Percentiles rank a stretch among this genome's conserved stretches.
Conservation (phyloP, 169 alveolate species). For the Plasmodium berghei region DNA sequence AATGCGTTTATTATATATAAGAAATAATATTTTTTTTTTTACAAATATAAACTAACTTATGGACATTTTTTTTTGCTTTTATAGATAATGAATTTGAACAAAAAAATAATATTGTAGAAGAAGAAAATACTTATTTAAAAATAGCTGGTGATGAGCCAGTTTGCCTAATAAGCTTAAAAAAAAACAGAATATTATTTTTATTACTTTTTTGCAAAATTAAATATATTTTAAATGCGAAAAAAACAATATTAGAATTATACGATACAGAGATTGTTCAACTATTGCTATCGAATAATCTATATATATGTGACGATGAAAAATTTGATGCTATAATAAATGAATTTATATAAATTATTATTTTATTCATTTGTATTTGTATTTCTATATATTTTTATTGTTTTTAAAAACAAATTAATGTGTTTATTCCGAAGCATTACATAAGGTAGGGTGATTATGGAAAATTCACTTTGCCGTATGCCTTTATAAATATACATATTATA, state of each 20-base stretch:
- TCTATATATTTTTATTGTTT: background rate
- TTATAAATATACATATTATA: background rate
- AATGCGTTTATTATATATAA: background rate
- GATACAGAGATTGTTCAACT: constrained; percentile 16
- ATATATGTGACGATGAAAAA: constrained; percentile 58
- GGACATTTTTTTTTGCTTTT: constrained; percentile 23
- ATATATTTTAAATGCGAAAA: constrained; percentile 47
- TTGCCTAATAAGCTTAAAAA: constrained; percentile 28
- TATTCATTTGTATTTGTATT: background rate
- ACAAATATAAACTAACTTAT: too few species aligned
- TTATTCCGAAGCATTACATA: background rate
- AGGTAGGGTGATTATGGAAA: background rate
- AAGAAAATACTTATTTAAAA: constrained; percentile 53
- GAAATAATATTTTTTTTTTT: constrained; percentile 6
- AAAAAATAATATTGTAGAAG: constrained; percentile 5
- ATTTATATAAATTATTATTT: constrained; percentile 17
- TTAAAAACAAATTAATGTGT: background rate
- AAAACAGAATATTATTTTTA: constrained; percentile 42
- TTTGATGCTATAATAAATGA: constrained; percentile 67
- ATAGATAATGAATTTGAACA: constrained; percentile 11
- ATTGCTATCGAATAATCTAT: constrained; percentile 38
- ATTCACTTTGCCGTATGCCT: background rate
- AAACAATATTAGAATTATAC: constrained; percentile 39
- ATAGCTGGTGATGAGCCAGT: constrained; percentile 31
- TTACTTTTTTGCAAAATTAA: constrained; percentile 65